Evolutionary conservation across 1,139 yeast genomes (phyloP).

Genomic region (Lodderomyces pseudojiufengensis): DNA sequence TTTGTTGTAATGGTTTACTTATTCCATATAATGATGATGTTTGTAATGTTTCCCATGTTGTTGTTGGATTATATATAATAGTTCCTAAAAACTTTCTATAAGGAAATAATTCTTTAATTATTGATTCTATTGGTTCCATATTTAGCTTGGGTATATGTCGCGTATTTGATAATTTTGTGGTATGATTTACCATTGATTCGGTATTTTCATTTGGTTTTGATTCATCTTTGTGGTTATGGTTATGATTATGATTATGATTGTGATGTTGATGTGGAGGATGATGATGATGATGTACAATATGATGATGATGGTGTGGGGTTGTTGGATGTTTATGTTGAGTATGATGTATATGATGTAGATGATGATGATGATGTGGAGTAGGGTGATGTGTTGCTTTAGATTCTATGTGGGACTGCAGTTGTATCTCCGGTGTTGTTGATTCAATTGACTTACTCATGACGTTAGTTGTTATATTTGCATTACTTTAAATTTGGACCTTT

Average conservation of each 20-base stretch:
- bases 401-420: no score
- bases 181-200: neutral
- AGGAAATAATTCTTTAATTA: constrained; percentile 42
- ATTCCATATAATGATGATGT: constrained; percentile 34
- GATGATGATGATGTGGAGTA: constrained; percentile 6
- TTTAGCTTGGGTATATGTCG: constrained; percentile 28
- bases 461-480: no score
- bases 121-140: constrained; percentile 42
- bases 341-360: constrained; percentile 6
- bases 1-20: constrained; percentile 30
- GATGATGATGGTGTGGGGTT: constrained; percentile 1
- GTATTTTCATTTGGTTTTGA: constrained; percentile 1
- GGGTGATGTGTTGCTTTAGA: neutral
- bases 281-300: constrained; percentile 4
- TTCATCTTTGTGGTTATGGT: constrained; percentile 5
- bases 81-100: constrained; percentile 57
- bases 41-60: constrained; percentile 45
- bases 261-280: constrained; percentile 15
- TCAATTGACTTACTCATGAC: no score
- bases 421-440: no score
- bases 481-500: no score
- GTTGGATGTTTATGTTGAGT: neutral
- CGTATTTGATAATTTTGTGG: constrained; percentile 1
- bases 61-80: constrained; percentile 55
- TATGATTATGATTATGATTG: constrained; percentile 14